phyloP scores from a whole-genome alignment of 2,329 filamentous ascomycete species.

The Cadophora sp. region DNA sequence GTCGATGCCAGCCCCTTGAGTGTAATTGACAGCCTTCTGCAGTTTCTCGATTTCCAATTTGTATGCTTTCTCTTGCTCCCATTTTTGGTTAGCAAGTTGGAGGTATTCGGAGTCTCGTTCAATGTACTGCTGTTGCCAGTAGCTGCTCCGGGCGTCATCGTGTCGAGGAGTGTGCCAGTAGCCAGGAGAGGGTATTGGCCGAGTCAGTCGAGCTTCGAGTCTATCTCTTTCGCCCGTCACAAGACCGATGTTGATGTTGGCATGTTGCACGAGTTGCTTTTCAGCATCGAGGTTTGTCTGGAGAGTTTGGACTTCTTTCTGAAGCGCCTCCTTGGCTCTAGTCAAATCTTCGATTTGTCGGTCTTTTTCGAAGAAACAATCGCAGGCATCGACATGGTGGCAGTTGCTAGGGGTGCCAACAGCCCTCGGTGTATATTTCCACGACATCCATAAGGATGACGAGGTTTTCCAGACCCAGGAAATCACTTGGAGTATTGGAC shows the following conservation, averaged over 20 bases:
- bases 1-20: conserved; percentile 12
- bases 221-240: neutral
- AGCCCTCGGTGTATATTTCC: neutral
- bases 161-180: neutral
- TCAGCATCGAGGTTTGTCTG: neutral
- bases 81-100: neutral
- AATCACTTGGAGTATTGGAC: neutral
- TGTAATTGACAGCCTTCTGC: conserved; percentile 16
- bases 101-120: neutral
- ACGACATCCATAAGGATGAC: neutral
- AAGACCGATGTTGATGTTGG: neutral
- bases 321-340: neutral
- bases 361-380: neutral
- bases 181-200: neutral
- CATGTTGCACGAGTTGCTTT: neutral
- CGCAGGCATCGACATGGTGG: neutral
- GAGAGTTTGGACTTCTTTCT: neutral
- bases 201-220: neutral
- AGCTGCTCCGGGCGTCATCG: neutral
- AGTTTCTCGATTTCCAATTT: conserved; percentile 12
- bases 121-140: neutral
- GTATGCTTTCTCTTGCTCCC: neutral
- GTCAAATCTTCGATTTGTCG: neutral
- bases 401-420: neutral
- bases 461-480: neutral